phyloP scores from a whole-genome alignment of 345 rosid species.

The Populus deltoides region DNA sequence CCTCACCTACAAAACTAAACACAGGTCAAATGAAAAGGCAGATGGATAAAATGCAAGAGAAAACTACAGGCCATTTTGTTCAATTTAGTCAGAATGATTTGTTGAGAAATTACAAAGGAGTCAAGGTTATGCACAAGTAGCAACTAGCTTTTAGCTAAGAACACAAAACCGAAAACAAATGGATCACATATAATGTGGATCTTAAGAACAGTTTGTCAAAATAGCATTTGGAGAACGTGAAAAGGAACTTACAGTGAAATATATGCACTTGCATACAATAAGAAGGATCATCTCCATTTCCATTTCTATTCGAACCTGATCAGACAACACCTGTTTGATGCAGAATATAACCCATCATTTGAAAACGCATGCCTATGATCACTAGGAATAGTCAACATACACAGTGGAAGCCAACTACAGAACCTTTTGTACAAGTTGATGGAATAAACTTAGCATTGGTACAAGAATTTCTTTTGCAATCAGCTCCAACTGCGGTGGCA shows the following conservation, averaged over 20 bases:
- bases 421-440: slow-evolving; percentile 65
- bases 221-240: background rate
- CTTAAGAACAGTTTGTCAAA: background rate
- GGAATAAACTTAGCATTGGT: slow-evolving; percentile 58
- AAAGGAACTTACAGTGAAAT: slow-evolving; percentile 62
- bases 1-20: slow-evolving; percentile 57
- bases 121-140: background rate
- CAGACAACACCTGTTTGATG: slow-evolving; percentile 51
- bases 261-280: slow-evolving; percentile 65
- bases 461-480: slow-evolving; percentile 62
- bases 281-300: slow-evolving; percentile 63
- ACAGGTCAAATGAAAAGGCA: slow-evolving; percentile 27
- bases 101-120: background rate
- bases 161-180: background rate
- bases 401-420: slow-evolving; percentile 11
- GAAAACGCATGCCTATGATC: slow-evolving; percentile 11
- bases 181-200: background rate
- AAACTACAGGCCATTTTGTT: background rate
- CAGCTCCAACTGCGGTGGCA: slow-evolving; percentile 71
- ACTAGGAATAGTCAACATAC: background rate
- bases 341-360: slow-evolving; percentile 24
- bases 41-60: slow-evolving; percentile 19
- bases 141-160: background rate
- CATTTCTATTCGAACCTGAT: slow-evolving; percentile 28
- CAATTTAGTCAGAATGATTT: background rate